phyloP scores from a whole-genome alignment of 257 asterid species.

The Solanum tacnaense region DNA sequence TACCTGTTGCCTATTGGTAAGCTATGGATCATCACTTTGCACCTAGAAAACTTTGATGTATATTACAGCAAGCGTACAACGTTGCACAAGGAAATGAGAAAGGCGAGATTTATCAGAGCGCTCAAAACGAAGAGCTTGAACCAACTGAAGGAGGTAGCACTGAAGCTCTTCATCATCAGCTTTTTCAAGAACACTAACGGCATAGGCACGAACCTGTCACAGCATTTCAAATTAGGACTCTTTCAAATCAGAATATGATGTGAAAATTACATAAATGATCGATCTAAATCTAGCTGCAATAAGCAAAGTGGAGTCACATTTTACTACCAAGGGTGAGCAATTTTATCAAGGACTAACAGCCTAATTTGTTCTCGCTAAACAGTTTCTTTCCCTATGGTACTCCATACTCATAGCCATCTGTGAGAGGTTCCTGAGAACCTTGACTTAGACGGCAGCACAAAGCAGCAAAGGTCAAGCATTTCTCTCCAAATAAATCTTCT shows the following conservation, averaged over 20 bases:
- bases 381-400: neutral
- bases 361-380: neutral
- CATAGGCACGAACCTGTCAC: slow-evolving; percentile 87
- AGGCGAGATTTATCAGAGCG: slow-evolving; percentile 92
- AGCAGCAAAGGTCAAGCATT: neutral
- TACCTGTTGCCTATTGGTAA: neutral
- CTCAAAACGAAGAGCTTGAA: slow-evolving; percentile 98
- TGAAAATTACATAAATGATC: neutral
- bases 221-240: slow-evolving; percentile 3
- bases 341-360: neutral
- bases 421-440: neutral
- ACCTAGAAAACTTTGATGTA: slow-evolving; percentile 9
- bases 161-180: slow-evolving; percentile 99
- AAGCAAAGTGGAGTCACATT: neutral
- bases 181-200: slow-evolving; percentile 90
- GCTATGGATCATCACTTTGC: neutral
- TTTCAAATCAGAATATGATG: neutral
- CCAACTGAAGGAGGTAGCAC: slow-evolving; percentile 96
- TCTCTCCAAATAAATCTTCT: neutral
- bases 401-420: neutral
- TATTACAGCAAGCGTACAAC: slow-evolving; percentile 51
- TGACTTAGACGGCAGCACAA: neutral
- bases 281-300: neutral
- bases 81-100: slow-evolving; percentile 88
- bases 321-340: neutral